Conservation (phyloP, 208 protist genomes). For the Trypanosoma cruzi region DNA sequence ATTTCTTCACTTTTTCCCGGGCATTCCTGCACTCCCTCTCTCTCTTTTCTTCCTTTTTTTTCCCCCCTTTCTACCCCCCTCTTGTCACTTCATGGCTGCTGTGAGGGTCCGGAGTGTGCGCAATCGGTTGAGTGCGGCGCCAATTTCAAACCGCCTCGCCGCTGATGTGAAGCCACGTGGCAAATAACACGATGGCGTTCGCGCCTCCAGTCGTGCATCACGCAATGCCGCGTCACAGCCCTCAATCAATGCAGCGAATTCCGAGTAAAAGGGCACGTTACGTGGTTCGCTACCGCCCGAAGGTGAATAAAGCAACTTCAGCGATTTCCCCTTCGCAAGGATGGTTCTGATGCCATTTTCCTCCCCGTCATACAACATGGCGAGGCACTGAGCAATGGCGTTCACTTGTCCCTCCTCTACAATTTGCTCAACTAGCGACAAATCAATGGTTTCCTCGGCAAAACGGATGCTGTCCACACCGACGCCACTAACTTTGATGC, state of each 20-base stretch:
- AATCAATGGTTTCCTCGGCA: slow-evolving; percentile 68
- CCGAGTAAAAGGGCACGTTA: slow-evolving; percentile 21
- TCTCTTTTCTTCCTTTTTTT: neutral
- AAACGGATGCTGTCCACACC: slow-evolving; percentile 48
- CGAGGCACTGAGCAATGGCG: slow-evolving; percentile 82
- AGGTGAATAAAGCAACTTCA: slow-evolving; percentile 11
- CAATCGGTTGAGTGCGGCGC: slow-evolving; percentile 89
- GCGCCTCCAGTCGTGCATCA: slow-evolving; percentile 55
- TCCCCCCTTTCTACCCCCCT: too few relatives aligned
- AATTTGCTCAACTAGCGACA: slow-evolving; percentile 88
- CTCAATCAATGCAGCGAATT: slow-evolving; percentile 36
- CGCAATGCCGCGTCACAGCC: slow-evolving; percentile 44
- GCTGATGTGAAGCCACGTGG: slow-evolving; percentile 73
- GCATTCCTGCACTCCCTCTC: neutral
- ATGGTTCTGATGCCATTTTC: slow-evolving; percentile 13
- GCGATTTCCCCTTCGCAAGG: slow-evolving; percentile 17
- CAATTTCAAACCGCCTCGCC: slow-evolving; percentile 84
- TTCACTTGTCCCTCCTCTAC: slow-evolving; percentile 91
- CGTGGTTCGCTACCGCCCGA: slow-evolving; percentile 1
- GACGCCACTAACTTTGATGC: slow-evolving; percentile 58
- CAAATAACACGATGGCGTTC: slow-evolving; percentile 62
- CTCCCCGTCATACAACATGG: slow-evolving; percentile 61
- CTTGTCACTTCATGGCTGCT: neutral
- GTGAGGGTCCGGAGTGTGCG: slow-evolving; percentile 50
- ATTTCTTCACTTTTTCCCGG: neutral